Evolutionary conservation across 148 eudicot species (phyloP), one percentile per base, ranked within the genome.

Genomic region (Vaccinium corymbosum): DNA sequence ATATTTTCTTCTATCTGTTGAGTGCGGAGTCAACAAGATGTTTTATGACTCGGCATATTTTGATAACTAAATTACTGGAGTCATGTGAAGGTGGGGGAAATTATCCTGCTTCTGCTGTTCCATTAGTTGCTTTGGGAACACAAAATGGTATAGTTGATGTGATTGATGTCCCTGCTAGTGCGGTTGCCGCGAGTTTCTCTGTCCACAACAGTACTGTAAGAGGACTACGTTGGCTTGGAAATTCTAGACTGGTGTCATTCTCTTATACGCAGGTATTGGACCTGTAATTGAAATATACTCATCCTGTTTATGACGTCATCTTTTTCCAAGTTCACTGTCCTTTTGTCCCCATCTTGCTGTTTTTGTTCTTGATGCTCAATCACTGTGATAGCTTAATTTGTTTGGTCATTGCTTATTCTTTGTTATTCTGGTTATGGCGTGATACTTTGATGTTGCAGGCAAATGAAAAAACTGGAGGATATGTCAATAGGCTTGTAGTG

Each of bases 161-260:
- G 35, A 77, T 97, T 85, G 99, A 97, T 90, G 94, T 97, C 87
- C 91, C 96, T 84, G 94, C 99, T 76, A 97, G 91, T 89, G 94
- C 99, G 78, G 88, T 97, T 87, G 92, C 98, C 22, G 87, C 95
- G 4, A 93, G 98, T 83, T 95, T 94, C 86, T 87, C 95, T 84
- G 95, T 91, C 87, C 99, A 97, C 87, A 85, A 84, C 77, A 86
- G 92, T 87, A 89, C 86, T 79, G 94, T 97, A 51, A 88, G 98
- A 90, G 99, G 99, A 81, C 90, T 97, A 90, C 91, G 98, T 77
- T 97, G 99, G 99, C 94, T 97, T 53, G 99, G 99, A 81, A 97
- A 95, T 90, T 92, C 99, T 75, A 94, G 98, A 80, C 84, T 97
- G 75, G 99, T 94, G 16, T 97, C 99, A 20, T 94, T 94, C 88